These are phyloP conservation scores for Quercus agrifolia DNA, from an alignment of 306 rosid species.

Conservation along the genomic window DNA sequence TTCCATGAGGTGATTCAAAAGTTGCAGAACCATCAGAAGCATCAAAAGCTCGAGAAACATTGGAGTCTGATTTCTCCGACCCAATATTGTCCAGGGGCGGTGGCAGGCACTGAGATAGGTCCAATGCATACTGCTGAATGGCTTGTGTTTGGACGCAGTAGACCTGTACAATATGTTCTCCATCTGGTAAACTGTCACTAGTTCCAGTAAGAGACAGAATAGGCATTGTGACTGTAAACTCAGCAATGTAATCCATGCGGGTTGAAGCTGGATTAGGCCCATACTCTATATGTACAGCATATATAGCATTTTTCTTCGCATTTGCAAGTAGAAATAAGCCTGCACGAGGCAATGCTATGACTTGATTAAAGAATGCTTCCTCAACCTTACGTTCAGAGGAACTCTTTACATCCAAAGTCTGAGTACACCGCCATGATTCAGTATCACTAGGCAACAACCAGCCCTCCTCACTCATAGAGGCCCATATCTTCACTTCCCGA, in stretches of 20 bases:
- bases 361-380: slow-evolving; percentile 67
- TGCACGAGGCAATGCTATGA: slow-evolving; percentile 56
- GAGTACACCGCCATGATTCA: slow-evolving; percentile 70
- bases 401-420: slow-evolving; percentile 57
- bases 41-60: slow-evolving; percentile 31
- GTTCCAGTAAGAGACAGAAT: slow-evolving; percentile 71
- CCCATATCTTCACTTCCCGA: slow-evolving; percentile 67
- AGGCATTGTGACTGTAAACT: slow-evolving; percentile 75
- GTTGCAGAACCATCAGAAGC: slow-evolving; percentile 35
- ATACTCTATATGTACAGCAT: slow-evolving; percentile 67
- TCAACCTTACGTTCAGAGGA: slow-evolving; percentile 49
- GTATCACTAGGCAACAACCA: slow-evolving; percentile 71
- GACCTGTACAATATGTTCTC: slow-evolving; percentile 60
- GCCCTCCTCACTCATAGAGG: slow-evolving; percentile 64
- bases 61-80: slow-evolving; percentile 39
- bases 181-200: slow-evolving; percentile 60
- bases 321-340: slow-evolving; percentile 67
- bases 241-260: slow-evolving; percentile 68
- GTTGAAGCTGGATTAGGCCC: slow-evolving; percentile 70
- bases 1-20: slow-evolving; percentile 26
- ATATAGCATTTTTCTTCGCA: slow-evolving; percentile 76
- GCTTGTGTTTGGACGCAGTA: slow-evolving; percentile 83
- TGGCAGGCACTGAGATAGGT: slow-evolving; percentile 69
- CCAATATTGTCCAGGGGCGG: slow-evolving; percentile 55
- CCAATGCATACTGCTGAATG: slow-evolving; percentile 72